Conservation (phyloP, 202 grass and related monocot species). For the Elaeis oleifera region DNA sequence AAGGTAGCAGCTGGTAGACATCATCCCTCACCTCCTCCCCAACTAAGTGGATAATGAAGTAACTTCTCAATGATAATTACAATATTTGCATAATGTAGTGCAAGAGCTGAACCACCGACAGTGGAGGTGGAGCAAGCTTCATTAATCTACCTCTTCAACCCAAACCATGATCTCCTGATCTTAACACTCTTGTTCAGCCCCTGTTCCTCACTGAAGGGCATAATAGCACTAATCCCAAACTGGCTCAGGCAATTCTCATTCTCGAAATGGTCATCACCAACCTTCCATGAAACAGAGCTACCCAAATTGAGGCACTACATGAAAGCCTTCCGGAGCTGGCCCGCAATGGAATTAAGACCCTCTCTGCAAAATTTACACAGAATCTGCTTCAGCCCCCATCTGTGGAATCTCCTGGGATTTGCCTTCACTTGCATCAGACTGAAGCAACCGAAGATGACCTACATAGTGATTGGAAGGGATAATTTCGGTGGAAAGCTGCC, state of each 20-base stretch:
- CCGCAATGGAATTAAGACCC: conserved; percentile 13
- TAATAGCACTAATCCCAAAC: conserved; percentile 41
- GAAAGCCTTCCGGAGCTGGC: conserved; percentile 68
- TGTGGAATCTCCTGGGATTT: conserved; percentile 37
- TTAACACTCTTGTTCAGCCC: conserved; percentile 33
- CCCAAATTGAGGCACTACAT: conserved; percentile 84
- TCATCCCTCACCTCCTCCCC: conserved; percentile 86
- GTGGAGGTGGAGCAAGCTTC: conserved; percentile 58
- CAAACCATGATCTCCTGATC: conserved; percentile 27
- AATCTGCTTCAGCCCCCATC: conserved; percentile 15
- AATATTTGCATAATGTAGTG: conserved; percentile 79
- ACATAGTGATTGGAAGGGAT: conserved; percentile 16
- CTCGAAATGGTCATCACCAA: conserved; percentile 44
- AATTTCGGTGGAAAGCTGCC: conserved; percentile 22
- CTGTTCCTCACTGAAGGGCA: conserved; percentile 39
- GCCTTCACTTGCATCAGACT: conserved; percentile 3
- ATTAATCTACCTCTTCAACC: conserved; percentile 66
- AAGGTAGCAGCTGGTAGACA: conserved; percentile 87
- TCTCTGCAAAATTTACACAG: not conserved
- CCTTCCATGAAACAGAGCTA: conserved; percentile 38
- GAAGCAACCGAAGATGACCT: conserved; percentile 23
- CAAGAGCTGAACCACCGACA: conserved; percentile 71
- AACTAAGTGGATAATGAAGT: conserved; percentile 78
- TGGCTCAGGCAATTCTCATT: conserved; percentile 49
- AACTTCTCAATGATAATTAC: conserved; percentile 90